Evolutionary conservation across 805 yeast genomes (phyloP).

Genomic region (Teunomyces panamensis): DNA sequence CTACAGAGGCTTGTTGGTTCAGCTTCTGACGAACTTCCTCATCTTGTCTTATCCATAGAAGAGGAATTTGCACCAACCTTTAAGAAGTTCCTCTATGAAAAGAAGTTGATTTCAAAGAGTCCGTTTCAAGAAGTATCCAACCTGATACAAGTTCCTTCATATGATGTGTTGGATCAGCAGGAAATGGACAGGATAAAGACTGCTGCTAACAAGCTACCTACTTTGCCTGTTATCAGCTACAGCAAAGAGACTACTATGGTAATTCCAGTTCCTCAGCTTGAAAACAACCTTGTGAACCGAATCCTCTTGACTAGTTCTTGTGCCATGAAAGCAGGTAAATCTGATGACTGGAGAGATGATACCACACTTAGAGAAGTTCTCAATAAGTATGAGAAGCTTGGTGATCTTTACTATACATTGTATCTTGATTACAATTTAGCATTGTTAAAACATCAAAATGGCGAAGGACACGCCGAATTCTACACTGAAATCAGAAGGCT

Average conservation of each 20-base stretch:
- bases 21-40: background rate
- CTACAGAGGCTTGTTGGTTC: background rate
- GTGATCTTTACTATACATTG: slow-evolving; percentile 4
- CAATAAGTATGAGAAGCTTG: slow-evolving; percentile 2
- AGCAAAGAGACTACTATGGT: slow-evolving; percentile 1
- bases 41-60: background rate
- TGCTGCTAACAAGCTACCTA: background rate
- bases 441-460: background rate
- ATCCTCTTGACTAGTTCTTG: background rate
- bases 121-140: background rate
- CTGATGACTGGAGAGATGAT: slow-evolving; percentile 2
- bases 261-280: background rate
- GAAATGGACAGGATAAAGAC: background rate
- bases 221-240: background rate
- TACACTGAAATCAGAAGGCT: background rate
- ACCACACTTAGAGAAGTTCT: slow-evolving; percentile 1
- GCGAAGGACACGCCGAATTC: background rate
- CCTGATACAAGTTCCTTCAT: background rate
- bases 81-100: background rate
- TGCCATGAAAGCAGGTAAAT: background rate
- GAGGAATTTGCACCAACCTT: background rate
- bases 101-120: background rate
- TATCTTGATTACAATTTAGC: slow-evolving; percentile 1
- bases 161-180: background rate
- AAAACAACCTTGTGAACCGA: background rate